Percentiles rank a stretch among this genome's conserved stretches.
Conservation (phyloP, 2,329 filamentous ascomycete species). For the Talaromyces funiculosus region DNA sequence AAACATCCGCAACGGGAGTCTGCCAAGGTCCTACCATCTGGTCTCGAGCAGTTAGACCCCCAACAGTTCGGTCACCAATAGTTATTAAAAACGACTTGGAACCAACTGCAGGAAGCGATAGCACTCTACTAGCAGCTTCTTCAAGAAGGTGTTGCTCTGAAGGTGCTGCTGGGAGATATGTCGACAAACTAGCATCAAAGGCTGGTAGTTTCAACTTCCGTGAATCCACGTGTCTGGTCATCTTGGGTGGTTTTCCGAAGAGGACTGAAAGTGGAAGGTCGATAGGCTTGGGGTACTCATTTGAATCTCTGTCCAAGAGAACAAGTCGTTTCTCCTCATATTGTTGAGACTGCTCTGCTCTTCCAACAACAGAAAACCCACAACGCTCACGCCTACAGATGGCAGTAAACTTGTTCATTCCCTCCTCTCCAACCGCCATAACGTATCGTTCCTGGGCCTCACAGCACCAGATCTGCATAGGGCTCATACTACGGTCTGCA, state of each 20-base stretch:
- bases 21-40: conserved; percentile 98
- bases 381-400: conserved; percentile 78
- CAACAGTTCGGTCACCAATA: conserved; percentile 87
- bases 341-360: conserved; percentile 57
- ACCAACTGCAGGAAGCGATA: conserved; percentile 82
- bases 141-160: conserved; percentile 45
- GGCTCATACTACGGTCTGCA: conserved; percentile 85
- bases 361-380: conserved; percentile 85
- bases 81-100: conserved; percentile 97
- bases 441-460: conserved; percentile 97
- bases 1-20: conserved; percentile 86
- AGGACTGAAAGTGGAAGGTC: conserved; percentile 83
- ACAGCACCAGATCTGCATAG: conserved; percentile 96
- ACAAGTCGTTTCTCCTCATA: conserved; percentile 67
- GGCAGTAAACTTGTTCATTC: conserved; percentile 65
- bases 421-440: conserved; percentile 73
- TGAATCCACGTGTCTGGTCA: conserved; percentile 67
- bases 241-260: conserved; percentile 81
- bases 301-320: conserved; percentile 73
- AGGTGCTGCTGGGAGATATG: conserved; percentile 56
- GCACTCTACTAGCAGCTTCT: conserved; percentile 73
- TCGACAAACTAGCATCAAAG: conserved; percentile 70
- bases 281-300: conserved; percentile 69
- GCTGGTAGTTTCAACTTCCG: conserved; percentile 60
- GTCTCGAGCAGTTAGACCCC: conserved; percentile 79